Base-by-base conservation (phyloP, 2,329 filamentous ascomycete genomes). In the Aspergillus fischeri region DNA sequence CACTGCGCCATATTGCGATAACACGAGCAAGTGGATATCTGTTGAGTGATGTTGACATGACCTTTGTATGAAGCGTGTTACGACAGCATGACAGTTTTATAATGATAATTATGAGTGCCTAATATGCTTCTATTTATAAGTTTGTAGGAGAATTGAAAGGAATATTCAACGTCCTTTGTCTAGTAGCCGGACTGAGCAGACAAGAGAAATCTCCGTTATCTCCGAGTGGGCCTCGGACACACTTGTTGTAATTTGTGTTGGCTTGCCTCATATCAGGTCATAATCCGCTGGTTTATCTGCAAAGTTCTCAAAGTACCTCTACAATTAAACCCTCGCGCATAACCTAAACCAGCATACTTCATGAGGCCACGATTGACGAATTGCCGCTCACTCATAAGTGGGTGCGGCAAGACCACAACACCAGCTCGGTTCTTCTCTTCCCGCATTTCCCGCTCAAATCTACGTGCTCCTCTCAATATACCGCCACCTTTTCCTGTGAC, bases 401-500 rank as follows among this genome's bases (percentile, higher is more conserved):
- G 61, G 54, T 52, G 58, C 57, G 61, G 60, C 50, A 60, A 58
- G 48, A 49, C 42, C 32, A 41, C 58, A 51, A n/a, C 47, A 29
- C 42, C 53, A 54, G 52, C 52, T 21, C 65, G 67, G 27, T 52
- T 52, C 10, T 45, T 72, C 20, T 70, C 70, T 9, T 63, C 57
- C 56, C 65, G 67, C 17, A 47, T 58, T 54, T 55, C 50, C 51
- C 59, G 49, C 44, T 38, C 57, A 41, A 63, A 60, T 27, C 55
- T 49, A 17, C 71, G 70, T 25, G 57, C 65, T 14, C 70, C 69
- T 17, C 62, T 76, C 1, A 63, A 71, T 8, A 75, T 76, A 9
- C 73, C 73, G 28, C 72, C 72, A 20, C 73, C 74, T 0, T 78
- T 82, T 50, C 80, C 81, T 8, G 70, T 81, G 9, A 76, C 77